Percentiles rank a stretch among this genome's conserved stretches.
Conservation (phyloP, 164 flowering plant genomes). For the Tinospora cordifolia region DNA sequence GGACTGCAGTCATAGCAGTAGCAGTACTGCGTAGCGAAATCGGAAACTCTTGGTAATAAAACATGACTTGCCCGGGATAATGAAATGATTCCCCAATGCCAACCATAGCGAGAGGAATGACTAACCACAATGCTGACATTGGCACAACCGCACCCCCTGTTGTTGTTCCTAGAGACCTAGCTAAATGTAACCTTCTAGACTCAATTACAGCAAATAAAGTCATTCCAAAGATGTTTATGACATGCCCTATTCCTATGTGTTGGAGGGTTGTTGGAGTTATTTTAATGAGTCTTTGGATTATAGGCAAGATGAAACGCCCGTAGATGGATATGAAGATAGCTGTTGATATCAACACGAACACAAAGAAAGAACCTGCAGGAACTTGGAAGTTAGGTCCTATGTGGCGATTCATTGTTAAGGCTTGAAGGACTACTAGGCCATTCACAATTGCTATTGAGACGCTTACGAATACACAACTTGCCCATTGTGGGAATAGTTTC, state of each 20-base stretch:
- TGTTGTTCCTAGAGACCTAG: slow-evolving; percentile 2
- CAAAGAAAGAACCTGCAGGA: slow-evolving; percentile 50
- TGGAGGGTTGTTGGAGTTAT: slow-evolving; percentile 13
- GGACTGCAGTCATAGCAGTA: slow-evolving; percentile 27
- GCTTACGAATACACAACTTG: slow-evolving; percentile 29
- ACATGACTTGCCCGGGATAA: slow-evolving; percentile 37
- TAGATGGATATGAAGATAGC: slow-evolving; percentile 26
- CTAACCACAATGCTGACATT: slow-evolving; percentile 39
- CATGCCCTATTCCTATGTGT: slow-evolving; percentile 20
- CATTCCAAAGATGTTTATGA: slow-evolving; percentile 14
- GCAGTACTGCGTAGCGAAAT: slow-evolving; percentile 25
- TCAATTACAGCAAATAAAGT: slow-evolving; percentile 15
- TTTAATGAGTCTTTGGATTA: slow-evolving; percentile 5
- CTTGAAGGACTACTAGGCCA: slow-evolving; percentile 49
- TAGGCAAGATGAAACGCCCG: slow-evolving; percentile 9
- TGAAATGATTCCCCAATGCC: slow-evolving; percentile 50
- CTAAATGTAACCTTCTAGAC: slow-evolving; percentile 14
- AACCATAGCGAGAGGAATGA: slow-evolving; percentile 23
- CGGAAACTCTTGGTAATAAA: slow-evolving; percentile 53
- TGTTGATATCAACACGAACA: slow-evolving; percentile 28
- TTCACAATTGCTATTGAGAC: slow-evolving; percentile 34
- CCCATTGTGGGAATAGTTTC: no score
- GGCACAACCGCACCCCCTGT: no score
- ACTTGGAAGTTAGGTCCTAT: no score
- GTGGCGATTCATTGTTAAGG: slow-evolving; percentile 57